phyloP scores from a whole-genome alignment of 2,329 filamentous ascomycete species.

The Lasiodiplodia sp. region DNA sequence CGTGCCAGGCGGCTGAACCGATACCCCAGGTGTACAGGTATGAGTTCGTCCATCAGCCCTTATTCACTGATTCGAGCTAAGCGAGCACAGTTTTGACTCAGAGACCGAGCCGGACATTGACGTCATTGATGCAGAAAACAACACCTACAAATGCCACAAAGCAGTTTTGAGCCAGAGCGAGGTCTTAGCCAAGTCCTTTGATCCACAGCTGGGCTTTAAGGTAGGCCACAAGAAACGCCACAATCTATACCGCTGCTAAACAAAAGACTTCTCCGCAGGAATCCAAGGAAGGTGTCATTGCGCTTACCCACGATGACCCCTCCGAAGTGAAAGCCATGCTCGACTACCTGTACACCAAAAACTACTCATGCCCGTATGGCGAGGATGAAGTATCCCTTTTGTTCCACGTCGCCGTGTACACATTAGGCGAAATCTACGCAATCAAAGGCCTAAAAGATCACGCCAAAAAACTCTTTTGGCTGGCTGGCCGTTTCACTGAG shows the following conservation, averaged over 20 bases:
- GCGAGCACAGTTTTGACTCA: not conserved
- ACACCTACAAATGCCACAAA: not conserved
- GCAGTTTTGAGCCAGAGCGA: not conserved
- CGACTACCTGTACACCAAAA: not conserved
- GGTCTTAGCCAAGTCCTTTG: not conserved
- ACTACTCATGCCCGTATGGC: not conserved
- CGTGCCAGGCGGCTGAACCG: too few relatives aligned
- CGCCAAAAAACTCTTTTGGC: not conserved
- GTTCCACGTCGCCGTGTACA: not conserved
- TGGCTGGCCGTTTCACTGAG: too few relatives aligned
- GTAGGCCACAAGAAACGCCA: not conserved
- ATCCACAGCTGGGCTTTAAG: not conserved
- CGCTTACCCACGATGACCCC: not conserved
- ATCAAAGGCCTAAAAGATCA: not conserved
- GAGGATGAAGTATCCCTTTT: not conserved
- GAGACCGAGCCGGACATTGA: not conserved
- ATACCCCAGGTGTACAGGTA: too few relatives aligned
- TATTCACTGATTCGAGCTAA: too few relatives aligned
- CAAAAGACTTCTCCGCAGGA: not conserved
- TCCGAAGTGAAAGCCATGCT: not conserved
- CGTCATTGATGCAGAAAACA: not conserved
- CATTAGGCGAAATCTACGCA: conserved; percentile 2
- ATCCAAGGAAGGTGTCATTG: not conserved
- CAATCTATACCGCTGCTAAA: not conserved
- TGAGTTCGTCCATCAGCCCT: too few relatives aligned